A percentile compares a stretch with the other conserved stretches of the same genome.
phyloP scores from a whole-genome alignment of 257 asterid species.

The Solanum ossicruentum region DNA sequence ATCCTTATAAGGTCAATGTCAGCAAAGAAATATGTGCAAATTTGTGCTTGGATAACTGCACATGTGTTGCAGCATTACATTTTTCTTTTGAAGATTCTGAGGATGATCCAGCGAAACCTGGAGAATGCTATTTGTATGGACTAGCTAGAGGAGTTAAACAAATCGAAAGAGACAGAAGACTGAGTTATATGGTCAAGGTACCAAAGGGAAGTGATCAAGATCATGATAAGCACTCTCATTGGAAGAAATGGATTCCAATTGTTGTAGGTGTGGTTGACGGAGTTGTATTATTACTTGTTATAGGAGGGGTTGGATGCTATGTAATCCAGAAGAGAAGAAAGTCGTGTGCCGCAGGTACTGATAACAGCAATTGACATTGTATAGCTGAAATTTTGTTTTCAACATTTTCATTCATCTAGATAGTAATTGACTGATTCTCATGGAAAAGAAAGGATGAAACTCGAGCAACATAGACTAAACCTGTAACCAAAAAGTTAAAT shows the following conservation, averaged over 20 bases:
- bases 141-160: constrained; percentile 57
- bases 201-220: constrained; percentile 22
- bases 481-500: neutral
- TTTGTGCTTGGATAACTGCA: constrained; percentile 45
- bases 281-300: constrained; percentile 37
- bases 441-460: neutral
- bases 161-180: constrained; percentile 22
- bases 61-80: constrained; percentile 53
- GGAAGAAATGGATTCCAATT: constrained; percentile 53
- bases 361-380: neutral
- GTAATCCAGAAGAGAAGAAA: constrained; percentile 35
- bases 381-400: neutral
- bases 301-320: constrained; percentile 52
- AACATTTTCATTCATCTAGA: neutral
- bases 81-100: neutral
- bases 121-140: constrained; percentile 36
- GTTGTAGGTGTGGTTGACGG: constrained; percentile 67
- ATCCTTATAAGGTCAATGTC: constrained; percentile 3
- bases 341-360: neutral
- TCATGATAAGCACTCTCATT: constrained; percentile 27
- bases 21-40: constrained; percentile 38
- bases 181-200: constrained; percentile 48
- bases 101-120: neutral
- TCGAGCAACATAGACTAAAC: neutral
- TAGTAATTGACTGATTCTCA: neutral